phyloP scores from a whole-genome alignment of 2,329 filamentous ascomycete species.

The Beauveria australis region DNA sequence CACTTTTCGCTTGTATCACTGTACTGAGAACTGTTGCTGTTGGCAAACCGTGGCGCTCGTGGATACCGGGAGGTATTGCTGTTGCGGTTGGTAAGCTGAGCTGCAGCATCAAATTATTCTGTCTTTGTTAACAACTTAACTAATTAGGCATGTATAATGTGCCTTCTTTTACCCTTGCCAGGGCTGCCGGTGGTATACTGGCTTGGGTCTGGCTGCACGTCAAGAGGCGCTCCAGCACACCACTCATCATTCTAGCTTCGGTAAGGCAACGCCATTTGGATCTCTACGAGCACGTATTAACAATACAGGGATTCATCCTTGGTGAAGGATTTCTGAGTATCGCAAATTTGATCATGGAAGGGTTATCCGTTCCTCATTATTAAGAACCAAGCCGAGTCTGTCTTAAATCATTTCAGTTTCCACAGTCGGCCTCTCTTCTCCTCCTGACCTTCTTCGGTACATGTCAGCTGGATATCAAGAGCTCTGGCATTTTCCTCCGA shows the following conservation, averaged over 20 bases:
- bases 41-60: constrained; percentile 58
- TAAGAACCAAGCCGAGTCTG: neutral
- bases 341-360: constrained; percentile 76
- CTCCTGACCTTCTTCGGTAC: constrained; percentile 40
- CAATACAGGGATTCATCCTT: constrained; percentile 67
- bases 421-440: constrained; percentile 41
- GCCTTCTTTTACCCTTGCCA: constrained; percentile 86
- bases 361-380: constrained; percentile 52
- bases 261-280: constrained; percentile 29
- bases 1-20: constrained; percentile 66
- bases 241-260: constrained; percentile 78
- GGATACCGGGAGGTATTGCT: constrained; percentile 85
- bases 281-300: neutral
- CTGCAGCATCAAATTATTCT: neutral
- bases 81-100: constrained; percentile 70
- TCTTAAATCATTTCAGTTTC: constrained; percentile 33
- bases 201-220: constrained; percentile 68
- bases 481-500: constrained; percentile 62
- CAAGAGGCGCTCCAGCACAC: constrained; percentile 53
- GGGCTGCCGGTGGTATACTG: constrained; percentile 67
- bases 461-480: constrained; percentile 55
- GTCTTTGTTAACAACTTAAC: neutral
- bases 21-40: constrained; percentile 54
- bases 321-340: constrained; percentile 91
- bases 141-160: constrained; percentile 86